These are phyloP conservation scores for Bretziella fagacearum DNA, from an alignment of 2,329 filamentous ascomycete species.

Conservation along the genomic window DNA sequence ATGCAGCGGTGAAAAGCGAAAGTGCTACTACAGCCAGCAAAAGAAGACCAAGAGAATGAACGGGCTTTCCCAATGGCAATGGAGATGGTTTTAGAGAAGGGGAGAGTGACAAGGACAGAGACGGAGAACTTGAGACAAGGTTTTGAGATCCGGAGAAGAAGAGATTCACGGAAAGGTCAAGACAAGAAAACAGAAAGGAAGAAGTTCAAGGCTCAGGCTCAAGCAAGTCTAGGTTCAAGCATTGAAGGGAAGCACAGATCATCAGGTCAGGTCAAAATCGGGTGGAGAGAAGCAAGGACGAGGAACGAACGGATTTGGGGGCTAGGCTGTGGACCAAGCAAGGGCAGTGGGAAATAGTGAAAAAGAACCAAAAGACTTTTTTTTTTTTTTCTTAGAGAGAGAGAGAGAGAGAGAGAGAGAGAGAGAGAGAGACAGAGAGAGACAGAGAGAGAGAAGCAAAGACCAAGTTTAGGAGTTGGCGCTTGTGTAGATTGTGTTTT, in stretches of 20 bases:
- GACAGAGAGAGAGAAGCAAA: too few relatives aligned
- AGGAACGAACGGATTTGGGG: not conserved
- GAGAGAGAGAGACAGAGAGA: too few relatives aligned
- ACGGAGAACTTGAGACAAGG: constrained; percentile 7
- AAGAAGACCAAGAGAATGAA: constrained; percentile 7
- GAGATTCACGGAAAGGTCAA: not conserved
- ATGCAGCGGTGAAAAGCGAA: not conserved
- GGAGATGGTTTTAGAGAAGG: not conserved
- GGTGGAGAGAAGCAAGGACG: not conserved
- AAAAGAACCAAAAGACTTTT: not conserved
- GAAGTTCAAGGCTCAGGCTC: not conserved
- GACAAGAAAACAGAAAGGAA: not conserved
- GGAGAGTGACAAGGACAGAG: constrained; percentile 1
- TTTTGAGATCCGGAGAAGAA: not conserved
- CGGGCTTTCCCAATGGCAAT: not conserved
- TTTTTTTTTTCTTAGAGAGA: too few relatives aligned
- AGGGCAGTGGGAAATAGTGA: not conserved
- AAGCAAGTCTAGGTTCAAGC: not conserved
- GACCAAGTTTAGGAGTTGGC: too few relatives aligned
- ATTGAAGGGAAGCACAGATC: not conserved
- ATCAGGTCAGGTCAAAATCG: not conserved
- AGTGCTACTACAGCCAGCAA: constrained; percentile 2
- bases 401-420: too few relatives aligned
- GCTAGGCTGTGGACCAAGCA: not conserved
- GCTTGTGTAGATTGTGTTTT: too few relatives aligned